Evolutionary conservation across 2,329 filamentous ascomycete species (phyloP).

Genomic region (Hymenoscyphus fraxineus): DNA sequence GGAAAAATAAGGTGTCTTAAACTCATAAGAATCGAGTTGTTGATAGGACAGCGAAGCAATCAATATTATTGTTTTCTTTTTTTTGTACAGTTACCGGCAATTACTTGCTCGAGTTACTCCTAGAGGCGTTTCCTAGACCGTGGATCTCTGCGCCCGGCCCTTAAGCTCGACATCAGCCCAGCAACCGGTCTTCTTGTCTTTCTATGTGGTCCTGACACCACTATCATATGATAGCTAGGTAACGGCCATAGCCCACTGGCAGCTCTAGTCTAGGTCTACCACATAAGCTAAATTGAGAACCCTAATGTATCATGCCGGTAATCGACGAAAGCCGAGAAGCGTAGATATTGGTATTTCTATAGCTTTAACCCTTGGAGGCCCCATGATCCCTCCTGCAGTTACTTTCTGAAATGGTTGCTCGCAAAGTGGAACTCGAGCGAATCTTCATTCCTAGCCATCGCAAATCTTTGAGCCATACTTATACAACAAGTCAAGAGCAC

Average conservation of each 20-base stretch:
- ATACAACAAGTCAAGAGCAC: slow-evolving; percentile 15
- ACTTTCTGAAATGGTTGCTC: neutral
- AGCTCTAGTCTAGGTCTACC: slow-evolving; percentile 2
- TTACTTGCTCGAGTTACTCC: neutral
- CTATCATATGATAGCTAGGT: neutral
- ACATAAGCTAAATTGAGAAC: neutral
- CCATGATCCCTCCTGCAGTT: slow-evolving; percentile 12
- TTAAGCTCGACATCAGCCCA: neutral
- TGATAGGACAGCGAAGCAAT: neutral
- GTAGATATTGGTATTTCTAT: slow-evolving; percentile 24
- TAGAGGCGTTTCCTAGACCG: neutral
- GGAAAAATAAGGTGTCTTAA: neutral
- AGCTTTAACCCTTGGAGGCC: slow-evolving; percentile 23
- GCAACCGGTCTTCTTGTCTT: neutral
- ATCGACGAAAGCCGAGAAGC: slow-evolving; percentile 2
- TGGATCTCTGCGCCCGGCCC: neutral
- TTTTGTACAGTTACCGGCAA: neutral
- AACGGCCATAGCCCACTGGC: neutral
- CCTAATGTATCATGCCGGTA: neutral
- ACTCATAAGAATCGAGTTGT: neutral
- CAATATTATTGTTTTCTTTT: slow-evolving; percentile 1
- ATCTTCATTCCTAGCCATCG: neutral
- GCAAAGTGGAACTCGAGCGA: neutral
- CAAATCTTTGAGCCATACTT: neutral
- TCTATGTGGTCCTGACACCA: neutral